Conservation (phyloP, 2,329 filamentous ascomycete genomes). For the Aspergillus bombycis region DNA sequence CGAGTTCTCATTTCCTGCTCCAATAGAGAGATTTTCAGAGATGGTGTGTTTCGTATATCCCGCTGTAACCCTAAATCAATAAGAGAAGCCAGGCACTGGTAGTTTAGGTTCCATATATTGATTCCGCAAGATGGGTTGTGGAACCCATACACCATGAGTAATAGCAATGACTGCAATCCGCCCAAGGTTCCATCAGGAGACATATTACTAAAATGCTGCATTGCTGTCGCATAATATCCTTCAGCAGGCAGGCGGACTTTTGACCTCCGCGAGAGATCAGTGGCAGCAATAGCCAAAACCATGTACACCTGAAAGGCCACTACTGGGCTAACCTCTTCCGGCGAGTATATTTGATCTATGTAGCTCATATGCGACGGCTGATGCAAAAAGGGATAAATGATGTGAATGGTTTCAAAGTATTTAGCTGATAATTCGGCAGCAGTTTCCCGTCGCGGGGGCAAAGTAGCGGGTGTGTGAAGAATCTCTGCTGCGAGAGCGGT, state of each 20-base stretch:
- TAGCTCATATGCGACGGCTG: slow-evolving; percentile 44
- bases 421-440: slow-evolving; percentile 47
- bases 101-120: slow-evolving; percentile 60
- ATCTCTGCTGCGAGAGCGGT: slow-evolving; percentile 29
- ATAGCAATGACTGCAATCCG: slow-evolving; percentile 53
- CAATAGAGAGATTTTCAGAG: slow-evolving; percentile 47
- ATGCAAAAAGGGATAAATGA: slow-evolving; percentile 56
- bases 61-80: slow-evolving; percentile 58
- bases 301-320: slow-evolving; percentile 55
- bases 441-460: slow-evolving; percentile 38
- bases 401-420: slow-evolving; percentile 55
- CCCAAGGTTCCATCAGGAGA: slow-evolving; percentile 54
- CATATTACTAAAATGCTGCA: slow-evolving; percentile 51
- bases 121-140: slow-evolving; percentile 54
- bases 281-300: slow-evolving; percentile 56
- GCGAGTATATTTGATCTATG: slow-evolving; percentile 41
- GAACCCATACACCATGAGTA: slow-evolving; percentile 52
- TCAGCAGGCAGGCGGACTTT: slow-evolving; percentile 52
- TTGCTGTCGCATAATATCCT: slow-evolving; percentile 53
- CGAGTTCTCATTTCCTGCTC: slow-evolving; percentile 59
- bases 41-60: slow-evolving; percentile 46
- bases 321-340: slow-evolving; percentile 30
- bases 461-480: slow-evolving; percentile 32
- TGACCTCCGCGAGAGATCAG: slow-evolving; percentile 48
- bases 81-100: slow-evolving; percentile 56